Base-by-base conservation (phyloP, 2,329 filamentous ascomycete genomes). In the Ophiocordyceps camponoti-rufipedis region DNA sequence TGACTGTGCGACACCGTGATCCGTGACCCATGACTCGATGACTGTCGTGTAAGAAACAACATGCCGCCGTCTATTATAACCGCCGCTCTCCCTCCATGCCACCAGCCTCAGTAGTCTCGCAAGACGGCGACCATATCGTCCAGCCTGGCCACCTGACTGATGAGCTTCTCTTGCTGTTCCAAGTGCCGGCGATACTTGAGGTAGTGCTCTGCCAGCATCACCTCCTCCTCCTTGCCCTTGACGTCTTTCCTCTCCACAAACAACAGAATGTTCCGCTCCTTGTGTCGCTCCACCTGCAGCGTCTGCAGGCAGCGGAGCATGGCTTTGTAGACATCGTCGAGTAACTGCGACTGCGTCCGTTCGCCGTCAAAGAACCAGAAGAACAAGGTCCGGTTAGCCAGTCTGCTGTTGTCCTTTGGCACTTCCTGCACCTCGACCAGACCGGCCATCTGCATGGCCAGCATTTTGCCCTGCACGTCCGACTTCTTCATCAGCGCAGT, bases 371-470 rank as follows among this genome's bases (percentile, higher is more conserved):
- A 94, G 68, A 79, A 94, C 80, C 88, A 95, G 46, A 96, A 75
- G 59, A 88, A 96, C 23, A 94, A 74, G 0, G 87, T 94, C 45
- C 86, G 78, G 50, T 80, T 84, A 1, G 88, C 85, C 54, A 83
- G 75, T 32, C 87, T 80, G 49, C 80, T 81, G 51, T 82, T 82
- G 55, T 96, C 89, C 52, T 85, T 84, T 1, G 91, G 91, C 1
- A 98, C 82, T 65, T 98, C 91, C 60, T 98, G 91, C 6, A 94
- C 77, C 52, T 96, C 86, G 12, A 94, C 78, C 49, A 91, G 80
- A 2, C 91, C 89, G 16, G 79, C 78, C 59, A 86, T 80, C 53
- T 94, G 85, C 72, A 98, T 84, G 49, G 80, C 78, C 13, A 85
- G 80, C 62, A 96, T 80, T 50, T 87, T 82, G 47, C 81, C 78